A percentile compares a stretch with the other conserved stretches of the same genome.
Evolutionary conservation across 495 filamentous ascomycete genomes (phyloP).

Genomic region (Evernia prunastri): DNA sequence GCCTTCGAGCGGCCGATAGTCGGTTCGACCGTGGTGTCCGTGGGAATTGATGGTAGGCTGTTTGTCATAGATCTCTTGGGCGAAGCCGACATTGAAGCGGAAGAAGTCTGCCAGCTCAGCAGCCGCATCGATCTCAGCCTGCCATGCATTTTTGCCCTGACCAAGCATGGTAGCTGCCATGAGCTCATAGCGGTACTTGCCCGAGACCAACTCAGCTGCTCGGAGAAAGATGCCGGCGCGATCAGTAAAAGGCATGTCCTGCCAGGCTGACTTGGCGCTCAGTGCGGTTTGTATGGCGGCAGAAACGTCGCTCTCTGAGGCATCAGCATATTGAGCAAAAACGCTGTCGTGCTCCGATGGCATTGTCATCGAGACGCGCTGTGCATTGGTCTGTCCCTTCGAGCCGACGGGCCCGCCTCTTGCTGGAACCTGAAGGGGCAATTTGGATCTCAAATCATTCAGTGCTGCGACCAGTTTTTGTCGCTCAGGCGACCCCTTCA

Average conservation of each 20-base stretch:
- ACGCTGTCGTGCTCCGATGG: conserved; percentile 63
- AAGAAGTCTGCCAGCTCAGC: conserved; percentile 89
- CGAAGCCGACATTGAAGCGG: conserved; percentile 76
- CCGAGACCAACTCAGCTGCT: conserved; percentile 80
- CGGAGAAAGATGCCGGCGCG: conserved; percentile 88
- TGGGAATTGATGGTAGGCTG: conserved; percentile 71
- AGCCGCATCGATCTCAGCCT: conserved; percentile 92
- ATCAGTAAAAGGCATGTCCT: conserved; percentile 76
- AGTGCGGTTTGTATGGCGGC: conserved; percentile 74
- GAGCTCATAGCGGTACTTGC: conserved; percentile 87
- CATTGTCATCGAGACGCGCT: conserved; percentile 50
- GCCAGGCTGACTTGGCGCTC: conserved; percentile 74
- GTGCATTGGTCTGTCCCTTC: conserved; percentile 42
- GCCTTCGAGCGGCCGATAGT: conserved; percentile 77
- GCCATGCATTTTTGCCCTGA: conserved; percentile 96
- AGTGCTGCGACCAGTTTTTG: conserved; percentile 65
- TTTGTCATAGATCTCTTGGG: conserved; percentile 77
- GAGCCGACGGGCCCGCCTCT: conserved; percentile 47
- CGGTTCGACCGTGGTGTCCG: conserved; percentile 72
- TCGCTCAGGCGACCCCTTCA: conserved; percentile 71
- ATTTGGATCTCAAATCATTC: conserved; percentile 40
- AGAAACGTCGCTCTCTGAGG: conserved; percentile 59
- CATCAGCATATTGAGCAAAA: conserved; percentile 71
- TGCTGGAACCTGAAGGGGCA: conserved; percentile 19
- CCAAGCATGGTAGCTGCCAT: conserved; percentile 93